Conservation (phyloP, 1,284 basidiomycete genomes). For the Microbotryum saponariae region DNA sequence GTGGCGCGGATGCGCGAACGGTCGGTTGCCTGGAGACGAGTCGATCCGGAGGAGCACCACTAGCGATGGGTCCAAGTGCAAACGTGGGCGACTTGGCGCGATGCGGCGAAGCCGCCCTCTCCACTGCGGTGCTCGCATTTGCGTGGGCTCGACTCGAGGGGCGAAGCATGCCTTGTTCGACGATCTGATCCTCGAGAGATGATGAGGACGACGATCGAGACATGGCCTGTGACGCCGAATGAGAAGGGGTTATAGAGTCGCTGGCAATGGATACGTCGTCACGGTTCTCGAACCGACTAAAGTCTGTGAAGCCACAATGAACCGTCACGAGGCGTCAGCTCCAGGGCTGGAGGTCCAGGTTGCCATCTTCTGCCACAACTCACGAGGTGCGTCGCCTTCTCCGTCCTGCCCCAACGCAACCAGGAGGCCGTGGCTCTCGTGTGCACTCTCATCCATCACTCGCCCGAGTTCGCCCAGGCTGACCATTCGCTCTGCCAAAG, state of each 20-base stretch:
- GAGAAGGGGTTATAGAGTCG: slow-evolving; percentile 41
- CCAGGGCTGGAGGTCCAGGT: too few relatives aligned
- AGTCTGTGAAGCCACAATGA: slow-evolving; percentile 6
- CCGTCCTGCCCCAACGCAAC: slow-evolving; percentile 33
- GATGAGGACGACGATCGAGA: slow-evolving; percentile 28
- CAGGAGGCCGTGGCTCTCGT: slow-evolving; percentile 40
- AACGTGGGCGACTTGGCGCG: not conserved
- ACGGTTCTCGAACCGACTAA: slow-evolving; percentile 2
- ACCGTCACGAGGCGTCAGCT: not conserved
- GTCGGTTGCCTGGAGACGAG: not conserved
- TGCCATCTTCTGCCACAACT: slow-evolving; percentile 20
- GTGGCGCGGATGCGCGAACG: not conserved
- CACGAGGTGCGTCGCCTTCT: slow-evolving; percentile 34
- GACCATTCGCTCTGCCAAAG: slow-evolving; percentile 43
- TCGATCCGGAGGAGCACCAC: not conserved
- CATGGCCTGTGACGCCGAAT: slow-evolving; percentile 41
- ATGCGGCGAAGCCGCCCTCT: not conserved
- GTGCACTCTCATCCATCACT: slow-evolving; percentile 41
- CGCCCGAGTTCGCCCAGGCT: slow-evolving; percentile 42
- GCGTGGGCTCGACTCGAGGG: too few relatives aligned
- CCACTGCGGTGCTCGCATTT: not conserved
- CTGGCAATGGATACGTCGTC: slow-evolving; percentile 30
- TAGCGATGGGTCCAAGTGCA: not conserved
- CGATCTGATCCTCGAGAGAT: slow-evolving; percentile 20
- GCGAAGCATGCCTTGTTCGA: slow-evolving; percentile 1